Percentiles rank a stretch among this genome's conserved stretches.
Conservation (phyloP, 257 asterid species). For the Vinca minor region DNA sequence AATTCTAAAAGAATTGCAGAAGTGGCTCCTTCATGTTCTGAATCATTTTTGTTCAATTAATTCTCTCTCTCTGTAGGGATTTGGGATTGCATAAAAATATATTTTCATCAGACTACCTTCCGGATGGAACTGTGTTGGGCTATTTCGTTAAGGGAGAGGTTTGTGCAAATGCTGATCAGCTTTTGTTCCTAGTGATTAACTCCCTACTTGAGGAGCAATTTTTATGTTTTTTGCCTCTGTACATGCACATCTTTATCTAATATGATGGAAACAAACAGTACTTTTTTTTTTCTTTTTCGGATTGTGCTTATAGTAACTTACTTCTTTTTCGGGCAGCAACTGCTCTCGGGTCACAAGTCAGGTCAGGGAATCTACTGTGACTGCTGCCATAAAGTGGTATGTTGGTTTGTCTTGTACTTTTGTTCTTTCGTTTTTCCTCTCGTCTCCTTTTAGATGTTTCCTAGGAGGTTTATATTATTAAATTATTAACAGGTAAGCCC, state of each 20-base stretch:
- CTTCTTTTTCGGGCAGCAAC: constrained; percentile 44
- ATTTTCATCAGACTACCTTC: constrained; percentile 47
- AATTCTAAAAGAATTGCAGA: neutral
- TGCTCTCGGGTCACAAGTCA: constrained; percentile 52
- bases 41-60: neutral
- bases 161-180: constrained; percentile 12
- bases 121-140: constrained; percentile 62
- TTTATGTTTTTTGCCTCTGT: neutral
- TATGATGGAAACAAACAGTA: neutral
- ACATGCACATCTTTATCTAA: neutral
- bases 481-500: constrained; percentile 69
- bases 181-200: neutral
- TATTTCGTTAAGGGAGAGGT: constrained; percentile 73
- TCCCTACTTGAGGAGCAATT: neutral
- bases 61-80: constrained; percentile 50
- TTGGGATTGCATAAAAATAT: constrained; percentile 70
- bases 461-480: constrained; percentile 19
- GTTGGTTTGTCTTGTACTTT: neutral
- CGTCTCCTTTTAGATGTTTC: neutral
- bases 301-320: constrained; percentile 9
- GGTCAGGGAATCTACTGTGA: constrained; percentile 61
- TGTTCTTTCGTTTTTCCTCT: neutral
- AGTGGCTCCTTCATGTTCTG: neutral
- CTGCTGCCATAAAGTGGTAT: constrained; percentile 66
- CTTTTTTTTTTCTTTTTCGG: constrained; percentile 3